These are phyloP conservation scores for Thecaphora thlaspeos DNA, from an alignment of 1,284 basidiomycete species.

Conservation along the genomic window DNA sequence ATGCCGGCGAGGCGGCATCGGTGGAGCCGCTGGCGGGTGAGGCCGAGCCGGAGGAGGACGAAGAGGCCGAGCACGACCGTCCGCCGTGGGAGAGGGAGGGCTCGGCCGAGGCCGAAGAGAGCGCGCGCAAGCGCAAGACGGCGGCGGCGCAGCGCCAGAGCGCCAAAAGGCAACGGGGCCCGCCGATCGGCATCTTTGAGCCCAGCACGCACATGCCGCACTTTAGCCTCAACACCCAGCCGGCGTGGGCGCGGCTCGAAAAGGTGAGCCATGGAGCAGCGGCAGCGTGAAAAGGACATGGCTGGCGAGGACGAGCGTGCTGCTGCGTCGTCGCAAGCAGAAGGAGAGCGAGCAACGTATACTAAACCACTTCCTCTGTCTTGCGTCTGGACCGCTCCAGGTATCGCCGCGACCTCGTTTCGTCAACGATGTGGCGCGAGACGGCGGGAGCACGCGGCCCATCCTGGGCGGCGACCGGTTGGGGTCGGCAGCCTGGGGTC, in stretches of 20 bases:
- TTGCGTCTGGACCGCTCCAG: not conserved
- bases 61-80: constrained; percentile 35
- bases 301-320: too few species aligned
- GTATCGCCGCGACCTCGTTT: constrained; percentile 21
- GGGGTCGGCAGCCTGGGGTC: constrained; percentile 37
- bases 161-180: constrained; percentile 26
- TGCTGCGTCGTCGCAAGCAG: too few species aligned
- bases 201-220: constrained; percentile 51
- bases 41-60: constrained; percentile 33
- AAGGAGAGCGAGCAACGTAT: not conserved
- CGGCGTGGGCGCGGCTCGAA: constrained; percentile 23
- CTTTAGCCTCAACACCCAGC: constrained; percentile 41
- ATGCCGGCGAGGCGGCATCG: constrained; percentile 6
- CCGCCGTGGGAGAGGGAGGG: constrained; percentile 45
- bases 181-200: constrained; percentile 53
- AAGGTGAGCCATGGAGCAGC: constrained; percentile 6
- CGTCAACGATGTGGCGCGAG: constrained; percentile 15
- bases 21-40: constrained; percentile 20
- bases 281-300: too few species aligned
- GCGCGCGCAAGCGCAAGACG: constrained; percentile 17
- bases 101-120: constrained; percentile 10
- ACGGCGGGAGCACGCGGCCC: constrained; percentile 19
- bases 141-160: constrained; percentile 10
- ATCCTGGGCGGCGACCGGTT: constrained; percentile 37
- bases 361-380: not conserved